Evolutionary conservation across 2,329 filamentous ascomycete species (phyloP), one percentile per base, ranked within the genome.

Genomic region (Fusarium pseudonygamai): DNA sequence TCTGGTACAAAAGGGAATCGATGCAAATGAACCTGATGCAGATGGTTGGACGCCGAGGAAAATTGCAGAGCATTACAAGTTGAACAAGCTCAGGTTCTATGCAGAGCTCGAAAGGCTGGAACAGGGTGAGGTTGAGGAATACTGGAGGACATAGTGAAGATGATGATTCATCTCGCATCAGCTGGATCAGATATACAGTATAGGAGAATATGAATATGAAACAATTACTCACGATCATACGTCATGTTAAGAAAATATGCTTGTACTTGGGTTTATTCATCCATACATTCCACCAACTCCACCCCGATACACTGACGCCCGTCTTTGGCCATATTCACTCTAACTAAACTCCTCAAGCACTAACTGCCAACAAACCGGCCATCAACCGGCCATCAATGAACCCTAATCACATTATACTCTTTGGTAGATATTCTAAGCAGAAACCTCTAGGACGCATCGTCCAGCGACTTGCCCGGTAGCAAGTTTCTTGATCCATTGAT

Each of bases 401-500:
- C n/a, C 4, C 4, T 5, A 7, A 20, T 3, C 1, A 8, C 16
- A 15, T 24, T 20, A 8, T 20, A 14, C n/a, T 34, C 30, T 3
- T 9, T 3, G 0, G 2, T 6, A 24, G 1, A 14, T 13, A 13
- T 4, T 6, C 11, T 49, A 69, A 39, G 58, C 57, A 9, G 76
- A 37, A 16, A 78, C 71, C 14, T 78, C 34, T 4, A 78, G 34
- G 1, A 78, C 76, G 4, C 63, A 77, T 11, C 77, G 75, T 5
- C 77, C 77, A 16, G 75, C 76, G 16, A 78, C 50, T 26, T 75
- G 63, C 2, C 77, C 76, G 10, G 66, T 60, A 3, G 58, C 69
- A 49, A 78, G n/a, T 46, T 77, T 78, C 4, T 76, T 30, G 10
- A 78, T 36, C 67, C 72, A 78, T 2, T 64, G 45, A 39, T 78